phyloP scores from a whole-genome alignment of 2,329 filamentous ascomycete species.

The Chaetothyriales sp. region DNA sequence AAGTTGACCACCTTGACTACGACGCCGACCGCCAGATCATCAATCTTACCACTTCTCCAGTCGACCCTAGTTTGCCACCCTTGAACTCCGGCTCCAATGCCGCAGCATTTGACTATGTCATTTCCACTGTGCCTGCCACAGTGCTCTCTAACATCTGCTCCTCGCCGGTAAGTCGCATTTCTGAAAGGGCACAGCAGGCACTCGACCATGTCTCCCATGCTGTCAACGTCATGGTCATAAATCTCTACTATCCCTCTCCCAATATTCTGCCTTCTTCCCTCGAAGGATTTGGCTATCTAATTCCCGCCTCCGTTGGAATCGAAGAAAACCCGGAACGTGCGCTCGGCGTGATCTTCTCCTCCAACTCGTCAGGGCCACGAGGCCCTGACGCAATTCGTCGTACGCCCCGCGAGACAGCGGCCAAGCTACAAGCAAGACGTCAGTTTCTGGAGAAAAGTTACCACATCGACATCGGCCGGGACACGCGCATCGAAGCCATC shows the following conservation, averaged over 20 bases:
- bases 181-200: background rate
- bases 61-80: background rate
- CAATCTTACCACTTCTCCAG: background rate
- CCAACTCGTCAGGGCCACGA: slow-evolving; percentile 37
- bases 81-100: background rate
- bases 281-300: slow-evolving; percentile 77
- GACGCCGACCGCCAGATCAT: slow-evolving; percentile 9
- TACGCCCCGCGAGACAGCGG: background rate
- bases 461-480: background rate
- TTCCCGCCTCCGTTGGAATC: slow-evolving; percentile 56
- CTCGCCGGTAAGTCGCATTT: background rate
- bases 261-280: slow-evolving; percentile 42
- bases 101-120: slow-evolving; percentile 16
- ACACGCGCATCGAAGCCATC: background rate
- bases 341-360: slow-evolving; percentile 87
- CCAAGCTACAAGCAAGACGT: slow-evolving; percentile 1
- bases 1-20: slow-evolving; percentile 12
- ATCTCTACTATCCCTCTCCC: slow-evolving; percentile 62
- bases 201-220: slow-evolving; percentile 18
- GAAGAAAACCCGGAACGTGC: slow-evolving; percentile 67
- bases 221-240: slow-evolving; percentile 81
- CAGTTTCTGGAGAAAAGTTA: background rate
- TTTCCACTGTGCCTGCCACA: slow-evolving; percentile 17
- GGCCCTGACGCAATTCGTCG: slow-evolving; percentile 1
- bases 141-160: slow-evolving; percentile 8